These are phyloP conservation scores for Ramaria sp. DNA, from an alignment of 768 basidiomycete species.

Conservation along the genomic window DNA sequence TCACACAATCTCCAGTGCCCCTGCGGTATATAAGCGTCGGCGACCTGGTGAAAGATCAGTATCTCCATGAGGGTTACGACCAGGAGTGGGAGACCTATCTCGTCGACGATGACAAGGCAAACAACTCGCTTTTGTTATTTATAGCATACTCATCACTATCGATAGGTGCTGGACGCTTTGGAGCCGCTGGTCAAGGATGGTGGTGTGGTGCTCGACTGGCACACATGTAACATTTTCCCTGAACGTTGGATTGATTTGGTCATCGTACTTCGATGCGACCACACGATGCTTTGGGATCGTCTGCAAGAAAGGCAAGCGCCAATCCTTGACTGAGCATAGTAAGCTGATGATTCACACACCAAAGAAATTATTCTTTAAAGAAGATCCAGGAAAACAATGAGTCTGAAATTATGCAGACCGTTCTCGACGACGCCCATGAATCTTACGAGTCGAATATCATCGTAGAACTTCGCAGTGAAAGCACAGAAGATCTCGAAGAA, in stretches of 20 bases:
- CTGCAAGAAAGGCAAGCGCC: conserved; percentile 71
- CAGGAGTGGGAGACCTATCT: conserved; percentile 92
- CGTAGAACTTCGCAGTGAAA: conserved; percentile 73
- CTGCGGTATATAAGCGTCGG: conserved; percentile 83
- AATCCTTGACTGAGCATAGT: neutral
- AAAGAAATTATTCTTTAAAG: conserved; percentile 74
- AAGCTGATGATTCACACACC: conserved; percentile 2
- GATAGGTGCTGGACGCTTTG: conserved; percentile 78
- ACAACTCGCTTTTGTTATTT: neutral
- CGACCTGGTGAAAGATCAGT: conserved; percentile 76
- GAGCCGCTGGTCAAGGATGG: conserved; percentile 60
- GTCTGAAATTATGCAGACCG: conserved; percentile 94
- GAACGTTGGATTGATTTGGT: conserved; percentile 96
- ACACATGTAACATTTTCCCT: conserved; percentile 87
- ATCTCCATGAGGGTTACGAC: conserved; percentile 76
- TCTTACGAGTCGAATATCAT: conserved; percentile 83
- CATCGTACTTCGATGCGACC: conserved; percentile 84
- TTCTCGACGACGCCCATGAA: conserved; percentile 77
- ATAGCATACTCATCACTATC: conserved; percentile 1
- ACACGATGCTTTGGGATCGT: conserved; percentile 78
- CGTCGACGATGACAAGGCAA: conserved; percentile 92
- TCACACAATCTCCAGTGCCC: conserved; percentile 54
- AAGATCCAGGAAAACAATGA: conserved; percentile 99
- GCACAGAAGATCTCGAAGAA: conserved; percentile 66
- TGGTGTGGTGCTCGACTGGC: conserved; percentile 88